Evolutionary conservation across 345 rosid genomes (phyloP), one percentile per base, ranked within the genome.

Genomic region (Lumnitzera racemosa): DNA sequence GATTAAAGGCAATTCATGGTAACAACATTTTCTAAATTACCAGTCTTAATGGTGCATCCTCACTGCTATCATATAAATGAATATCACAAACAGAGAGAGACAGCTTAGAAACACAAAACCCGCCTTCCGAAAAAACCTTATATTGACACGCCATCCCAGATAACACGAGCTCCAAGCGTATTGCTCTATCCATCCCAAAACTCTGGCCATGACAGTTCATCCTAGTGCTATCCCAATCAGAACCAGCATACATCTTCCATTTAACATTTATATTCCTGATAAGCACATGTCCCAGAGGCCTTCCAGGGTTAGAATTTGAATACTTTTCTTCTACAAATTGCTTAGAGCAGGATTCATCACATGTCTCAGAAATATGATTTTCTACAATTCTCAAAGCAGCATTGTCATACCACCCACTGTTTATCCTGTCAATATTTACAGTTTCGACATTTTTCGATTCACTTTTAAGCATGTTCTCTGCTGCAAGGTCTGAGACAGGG

Each of bases 241-340:
- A 75, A 74, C 99, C 99, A 64, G 78, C 79, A 70, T 74, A 82
- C 78, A 94, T 80, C 77, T 79, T 86, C 97, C 99, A 94, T 68
- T 71, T 79, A 66, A 90, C 68, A 67, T 83, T 69, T 49, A 84
- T 67, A 64, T 90, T 84, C 67, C 70, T 76, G 52, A 90, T 66
- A 68, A 78, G 65, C 57, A 90, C 69, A 72, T 81, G 75, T 47
- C 96, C 97, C 36, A 55, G 68, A 59, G 81, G 79, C 61, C 72
- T 72, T 63, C 55, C 72, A 58, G 56, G 50, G 54, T 68, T 72
- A 62, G 54, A 8, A 62, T 73, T 58, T 61, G 72, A 61, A 71
- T 60, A 69, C 36, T 67, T 77, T 66, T 83, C 76, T 66, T 77
- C 87, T 65, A 69, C 64, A 65, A 62, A 56, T 58, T 67, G 76